Evolutionary conservation across 2,329 filamentous ascomycete species (phyloP).

Genomic region (Fonsecaea multimorphosa): DNA sequence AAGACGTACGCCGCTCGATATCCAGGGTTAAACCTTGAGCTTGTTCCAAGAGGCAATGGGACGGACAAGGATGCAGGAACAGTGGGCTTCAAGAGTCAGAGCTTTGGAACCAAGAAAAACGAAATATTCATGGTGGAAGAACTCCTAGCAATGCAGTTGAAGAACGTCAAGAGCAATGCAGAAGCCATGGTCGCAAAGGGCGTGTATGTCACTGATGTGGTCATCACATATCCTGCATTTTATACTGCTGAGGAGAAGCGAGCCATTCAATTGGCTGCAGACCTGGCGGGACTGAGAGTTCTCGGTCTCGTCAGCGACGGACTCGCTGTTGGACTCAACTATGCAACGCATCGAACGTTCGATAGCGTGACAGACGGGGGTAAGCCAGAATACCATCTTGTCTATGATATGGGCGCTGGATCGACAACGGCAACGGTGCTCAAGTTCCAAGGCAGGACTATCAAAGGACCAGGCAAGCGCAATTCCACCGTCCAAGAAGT

Average conservation of each 20-base stretch:
- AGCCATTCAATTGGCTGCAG: slow-evolving; percentile 80
- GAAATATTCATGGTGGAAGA: slow-evolving; percentile 80
- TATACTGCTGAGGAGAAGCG: slow-evolving; percentile 90
- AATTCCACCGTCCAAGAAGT: slow-evolving; percentile 98
- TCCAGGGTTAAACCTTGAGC: slow-evolving; percentile 75
- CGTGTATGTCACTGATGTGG: slow-evolving; percentile 75
- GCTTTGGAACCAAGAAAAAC: slow-evolving; percentile 68
- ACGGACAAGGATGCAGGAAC: slow-evolving; percentile 64
- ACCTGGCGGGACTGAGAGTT: slow-evolving; percentile 85
- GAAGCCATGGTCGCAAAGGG: slow-evolving; percentile 80
- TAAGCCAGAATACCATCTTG: slow-evolving; percentile 87
- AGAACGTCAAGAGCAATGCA: slow-evolving; percentile 88
- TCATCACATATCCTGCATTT: slow-evolving; percentile 88
- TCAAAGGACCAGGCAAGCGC: slow-evolving; percentile 90
- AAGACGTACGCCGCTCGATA: slow-evolving; percentile 75
- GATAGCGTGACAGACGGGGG: slow-evolving; percentile 80
- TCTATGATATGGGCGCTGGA: slow-evolving; percentile 98
- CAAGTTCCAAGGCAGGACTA: slow-evolving; percentile 82
- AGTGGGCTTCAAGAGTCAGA: slow-evolving; percentile 79
- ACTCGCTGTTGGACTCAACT: slow-evolving; percentile 90
- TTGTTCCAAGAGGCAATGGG: slow-evolving; percentile 51
- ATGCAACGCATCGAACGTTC: slow-evolving; percentile 89
- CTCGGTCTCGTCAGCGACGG: slow-evolving; percentile 87
- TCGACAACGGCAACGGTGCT: slow-evolving; percentile 89
- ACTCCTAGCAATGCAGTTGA: slow-evolving; percentile 92